Evolutionary conservation across 202 grass and related monocot species (phyloP), one percentile per base, ranked within the genome.

Genomic region (Setaria italica): DNA sequence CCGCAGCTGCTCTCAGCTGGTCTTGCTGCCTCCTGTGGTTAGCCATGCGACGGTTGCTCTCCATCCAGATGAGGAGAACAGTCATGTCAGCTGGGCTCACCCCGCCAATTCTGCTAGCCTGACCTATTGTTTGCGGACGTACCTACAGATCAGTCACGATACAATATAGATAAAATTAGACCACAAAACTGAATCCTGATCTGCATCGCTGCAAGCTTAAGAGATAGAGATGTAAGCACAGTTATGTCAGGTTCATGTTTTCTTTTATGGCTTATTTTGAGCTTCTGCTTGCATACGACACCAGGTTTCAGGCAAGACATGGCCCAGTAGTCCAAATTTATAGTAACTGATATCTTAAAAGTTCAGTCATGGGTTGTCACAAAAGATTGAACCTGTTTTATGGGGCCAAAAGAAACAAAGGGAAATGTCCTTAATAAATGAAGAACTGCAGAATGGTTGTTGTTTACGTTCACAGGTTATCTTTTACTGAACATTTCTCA

Each of bases 81-180:
- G 97, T 89, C 84, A 99, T 94, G 46, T 99, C 97, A 68, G 97
- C 94, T 50, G 93, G 97, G 85, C 85, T 99, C 21, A 97, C 97
- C 11, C 97, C 97, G 0, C 97, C 97, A 46, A 97, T 93, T 69
- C 97, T 92, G 65, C 90, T 88, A 39, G 97, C 97, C 74, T 99
- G 94, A 57, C 94, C 97, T 85, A 99, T 34, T 33, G 94, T 97
- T 81, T 99, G 92, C 12, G 97, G 94, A 2, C 88, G 90, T 67
- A 99, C 77, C 94, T 99, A 78, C 65, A 82, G 30, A 86, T 33
- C 19, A 12, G 45, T 49, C 3, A 75, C 39, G 49, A 48, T 16
- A 53, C 39, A 41, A 70, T 55, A 57, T 67, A 30, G 59, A 78
- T 33, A 39, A 79, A 51, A 89, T 50, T 8, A 42, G 21, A 46